Conservation (phyloP, 768 basidiomycete species). For the Leccinum aurantiacum region DNA sequence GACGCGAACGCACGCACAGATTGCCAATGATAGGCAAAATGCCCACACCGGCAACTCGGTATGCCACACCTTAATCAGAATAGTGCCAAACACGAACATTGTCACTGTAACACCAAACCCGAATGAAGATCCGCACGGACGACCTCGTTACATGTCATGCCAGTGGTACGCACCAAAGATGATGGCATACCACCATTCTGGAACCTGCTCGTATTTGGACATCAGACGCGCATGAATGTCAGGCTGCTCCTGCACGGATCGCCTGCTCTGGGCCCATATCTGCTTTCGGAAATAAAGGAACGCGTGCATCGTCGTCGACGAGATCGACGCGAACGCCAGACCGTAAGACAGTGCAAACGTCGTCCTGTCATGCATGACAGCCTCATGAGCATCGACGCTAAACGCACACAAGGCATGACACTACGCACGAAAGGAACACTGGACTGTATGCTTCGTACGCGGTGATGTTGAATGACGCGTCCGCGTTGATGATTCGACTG, state of each 20-base stretch:
- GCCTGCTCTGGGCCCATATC: constrained; percentile 68
- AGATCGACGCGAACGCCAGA: constrained; percentile 80
- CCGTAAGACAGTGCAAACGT: constrained; percentile 81
- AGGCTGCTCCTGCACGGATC: constrained; percentile 73
- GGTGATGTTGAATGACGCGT: constrained; percentile 53
- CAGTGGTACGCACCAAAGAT: constrained; percentile 30
- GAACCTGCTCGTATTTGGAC: constrained; percentile 55
- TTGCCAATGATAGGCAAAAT: constrained; percentile 36
- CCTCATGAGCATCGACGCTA: constrained; percentile 3
- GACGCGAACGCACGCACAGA: constrained; percentile 23
- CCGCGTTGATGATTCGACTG: constrained; percentile 50
- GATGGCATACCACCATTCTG: constrained; percentile 57
- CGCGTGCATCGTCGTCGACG: constrained; percentile 72
- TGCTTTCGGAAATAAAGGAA: constrained; percentile 76
- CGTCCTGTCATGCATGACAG: constrained; percentile 25
- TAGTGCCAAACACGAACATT: constrained; percentile 58
- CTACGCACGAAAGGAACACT: constrained; percentile 51
- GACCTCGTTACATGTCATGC: not conserved
- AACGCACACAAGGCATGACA: not conserved
- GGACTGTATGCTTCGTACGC: constrained; percentile 60
- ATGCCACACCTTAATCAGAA: constrained; percentile 62
- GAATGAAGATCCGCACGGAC: not conserved
- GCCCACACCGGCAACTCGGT: constrained; percentile 48
- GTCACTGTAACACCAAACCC: constrained; percentile 28
- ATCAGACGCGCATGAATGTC: constrained; percentile 69